phyloP scores from a whole-genome alignment of 2,329 filamentous ascomycete genomes.

The Sphaerulina vaccinii region DNA sequence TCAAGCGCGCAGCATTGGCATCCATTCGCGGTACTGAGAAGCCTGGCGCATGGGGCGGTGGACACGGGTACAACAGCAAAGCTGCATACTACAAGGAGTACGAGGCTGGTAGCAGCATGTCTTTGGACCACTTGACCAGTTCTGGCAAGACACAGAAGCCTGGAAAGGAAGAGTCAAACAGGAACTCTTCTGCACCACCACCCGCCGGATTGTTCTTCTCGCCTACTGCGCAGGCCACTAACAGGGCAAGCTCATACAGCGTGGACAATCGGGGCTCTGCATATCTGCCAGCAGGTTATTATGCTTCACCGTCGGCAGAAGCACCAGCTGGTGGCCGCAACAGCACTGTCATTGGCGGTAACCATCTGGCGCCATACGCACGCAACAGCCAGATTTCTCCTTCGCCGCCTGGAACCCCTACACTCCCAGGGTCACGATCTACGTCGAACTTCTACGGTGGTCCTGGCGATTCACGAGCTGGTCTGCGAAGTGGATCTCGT shows the following conservation, averaged over 20 bases:
- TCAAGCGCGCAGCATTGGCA: conserved; percentile 77
- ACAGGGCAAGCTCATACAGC: conserved; percentile 35
- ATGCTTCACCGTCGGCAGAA: conserved; percentile 64
- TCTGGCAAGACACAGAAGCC: conserved; percentile 40
- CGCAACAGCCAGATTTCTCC: conserved; percentile 28
- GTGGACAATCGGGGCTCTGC: conserved; percentile 64
- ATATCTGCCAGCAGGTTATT: conserved; percentile 91
- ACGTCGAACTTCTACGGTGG: conserved; percentile 22
- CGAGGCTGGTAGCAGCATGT: conserved; percentile 54
- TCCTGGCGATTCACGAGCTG: conserved; percentile 16
- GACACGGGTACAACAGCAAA: conserved; percentile 19
- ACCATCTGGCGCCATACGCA: conserved; percentile 32
- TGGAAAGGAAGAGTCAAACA: conserved; percentile 28
- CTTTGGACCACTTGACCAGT: conserved; percentile 52
- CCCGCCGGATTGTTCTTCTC: conserved; percentile 89
- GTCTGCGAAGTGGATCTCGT: conserved; percentile 12
- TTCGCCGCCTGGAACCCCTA: conserved; percentile 32
- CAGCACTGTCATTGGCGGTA: conserved; percentile 46
- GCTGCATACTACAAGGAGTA: conserved; percentile 43
- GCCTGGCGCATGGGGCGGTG: conserved; percentile 36
- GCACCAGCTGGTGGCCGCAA: conserved; percentile 42
- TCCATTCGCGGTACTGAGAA: conserved; percentile 53
- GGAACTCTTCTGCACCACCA: conserved; percentile 53
- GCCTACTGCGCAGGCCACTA: conserved; percentile 69
- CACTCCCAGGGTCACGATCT: conserved; percentile 18